phyloP scores from a whole-genome alignment of 345 rosid species.

The Citrus hindsii region DNA sequence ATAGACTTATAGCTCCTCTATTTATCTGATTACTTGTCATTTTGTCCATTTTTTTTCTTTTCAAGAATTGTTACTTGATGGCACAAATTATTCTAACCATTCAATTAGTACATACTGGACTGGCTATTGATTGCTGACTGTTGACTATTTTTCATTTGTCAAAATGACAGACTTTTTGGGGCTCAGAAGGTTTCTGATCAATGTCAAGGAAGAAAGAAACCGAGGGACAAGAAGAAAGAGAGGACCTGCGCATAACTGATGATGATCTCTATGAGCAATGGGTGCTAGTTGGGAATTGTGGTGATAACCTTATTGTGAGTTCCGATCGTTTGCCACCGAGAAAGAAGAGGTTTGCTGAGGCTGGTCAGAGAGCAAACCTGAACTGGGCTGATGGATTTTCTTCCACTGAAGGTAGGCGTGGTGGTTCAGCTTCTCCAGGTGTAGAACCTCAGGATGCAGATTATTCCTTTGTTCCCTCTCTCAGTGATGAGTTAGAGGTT shows the following conservation, averaged over 20 bases:
- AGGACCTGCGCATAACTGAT: slow-evolving; percentile 1
- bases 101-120: neutral
- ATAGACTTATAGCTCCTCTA: neutral
- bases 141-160: neutral
- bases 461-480: slow-evolving; percentile 56
- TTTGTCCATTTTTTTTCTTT: neutral
- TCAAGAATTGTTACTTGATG: neutral
- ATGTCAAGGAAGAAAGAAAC: slow-evolving; percentile 39
- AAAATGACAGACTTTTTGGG: slow-evolving; percentile 5
- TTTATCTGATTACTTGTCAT: neutral
- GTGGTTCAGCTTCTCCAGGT: slow-evolving; percentile 34
- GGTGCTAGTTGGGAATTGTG: slow-evolving; percentile 23
- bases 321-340: slow-evolving; percentile 15
- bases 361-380: slow-evolving; percentile 1
- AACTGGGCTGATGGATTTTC: slow-evolving; percentile 7
- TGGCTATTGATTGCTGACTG: slow-evolving; percentile 6
- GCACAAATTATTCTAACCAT: neutral
- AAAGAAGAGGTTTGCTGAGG: slow-evolving; percentile 20
- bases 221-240: slow-evolving; percentile 34
- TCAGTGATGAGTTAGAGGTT: slow-evolving; percentile 66
- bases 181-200: slow-evolving; percentile 7
- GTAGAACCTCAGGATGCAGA: slow-evolving; percentile 93
- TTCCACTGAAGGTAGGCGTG: slow-evolving; percentile 16
- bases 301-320: slow-evolving; percentile 4
- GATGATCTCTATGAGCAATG: slow-evolving; percentile 15